Percentiles rank a stretch among this genome's conserved stretches.
Conservation (phyloP, 139 green algal species). For the Pedinophyceae sp. region DNA sequence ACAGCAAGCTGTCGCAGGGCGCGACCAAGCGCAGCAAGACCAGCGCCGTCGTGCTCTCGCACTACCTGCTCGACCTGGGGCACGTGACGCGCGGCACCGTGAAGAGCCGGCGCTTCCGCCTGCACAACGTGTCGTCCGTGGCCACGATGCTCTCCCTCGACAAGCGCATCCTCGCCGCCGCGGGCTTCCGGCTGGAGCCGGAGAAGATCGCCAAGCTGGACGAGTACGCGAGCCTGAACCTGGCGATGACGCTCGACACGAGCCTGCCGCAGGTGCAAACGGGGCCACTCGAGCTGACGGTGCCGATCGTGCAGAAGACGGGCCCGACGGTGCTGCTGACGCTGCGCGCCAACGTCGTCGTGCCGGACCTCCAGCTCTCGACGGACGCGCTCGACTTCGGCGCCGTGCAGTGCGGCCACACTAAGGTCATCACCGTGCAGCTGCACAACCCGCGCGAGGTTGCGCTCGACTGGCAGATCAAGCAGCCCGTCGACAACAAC, state of each 20-base stretch:
- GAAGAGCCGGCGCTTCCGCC: conserved; percentile 30
- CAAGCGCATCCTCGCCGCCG: conserved; percentile 29
- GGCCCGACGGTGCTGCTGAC: conserved; percentile 39
- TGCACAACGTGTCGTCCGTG: conserved; percentile 30
- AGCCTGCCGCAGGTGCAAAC: conserved; percentile 18
- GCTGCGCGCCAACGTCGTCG: conserved; percentile 27
- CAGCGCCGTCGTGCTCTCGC: conserved; percentile 10
- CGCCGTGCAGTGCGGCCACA: conserved; percentile 31
- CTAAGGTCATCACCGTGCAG: conserved; percentile 44
- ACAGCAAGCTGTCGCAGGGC: too few species aligned
- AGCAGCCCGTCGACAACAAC: conserved; percentile 34
- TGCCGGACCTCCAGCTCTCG: conserved; percentile 35
- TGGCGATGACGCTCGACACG: conserved; percentile 31
- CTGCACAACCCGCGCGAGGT: conserved; percentile 54
- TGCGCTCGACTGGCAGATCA: conserved; percentile 42
- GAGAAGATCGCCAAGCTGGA: conserved; percentile 43
- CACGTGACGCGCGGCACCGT: conserved; percentile 43
- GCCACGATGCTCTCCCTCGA: conserved; percentile 31
- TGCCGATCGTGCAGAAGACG: conserved; percentile 37
- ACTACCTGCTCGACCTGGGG: conserved; percentile 66
- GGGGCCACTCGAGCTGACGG: conserved; percentile 27
- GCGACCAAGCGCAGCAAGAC: not conserved
- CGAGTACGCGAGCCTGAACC: conserved; percentile 17
- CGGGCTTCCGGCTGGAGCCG: conserved; percentile 44
- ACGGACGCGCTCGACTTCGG: conserved; percentile 38